A percentile compares a stretch with the other conserved stretches of the same genome.
Evolutionary conservation across 139 green algal species (phyloP).

Genomic region (Micractinium sp.): DNA sequence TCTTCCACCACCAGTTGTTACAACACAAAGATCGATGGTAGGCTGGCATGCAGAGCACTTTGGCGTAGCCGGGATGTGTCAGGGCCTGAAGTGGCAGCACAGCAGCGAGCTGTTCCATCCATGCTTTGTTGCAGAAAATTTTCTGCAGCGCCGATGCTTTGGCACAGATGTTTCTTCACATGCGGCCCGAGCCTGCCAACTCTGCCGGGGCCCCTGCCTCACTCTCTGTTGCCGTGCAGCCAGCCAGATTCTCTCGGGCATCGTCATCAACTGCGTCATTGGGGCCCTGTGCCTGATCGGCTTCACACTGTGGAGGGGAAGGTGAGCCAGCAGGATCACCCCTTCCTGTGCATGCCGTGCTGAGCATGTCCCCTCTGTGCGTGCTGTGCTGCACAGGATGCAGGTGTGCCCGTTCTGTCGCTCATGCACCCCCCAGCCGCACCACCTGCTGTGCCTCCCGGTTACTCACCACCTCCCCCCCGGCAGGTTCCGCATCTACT

Average conservation of each 20-base stretch:
- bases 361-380: neutral
- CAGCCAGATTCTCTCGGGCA: conserved; percentile 9
- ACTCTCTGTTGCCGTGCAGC: neutral
- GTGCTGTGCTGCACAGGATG: neutral
- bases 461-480: neutral
- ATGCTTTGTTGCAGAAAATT: neutral
- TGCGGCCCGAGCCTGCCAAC: neutral
- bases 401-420: no score
- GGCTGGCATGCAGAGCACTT: neutral
- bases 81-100: neutral
- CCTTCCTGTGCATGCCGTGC: neutral
- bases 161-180: no score
- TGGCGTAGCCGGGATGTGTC: neutral
- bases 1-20: neutral
- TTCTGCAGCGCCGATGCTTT: no score
- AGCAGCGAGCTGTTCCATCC: neutral
- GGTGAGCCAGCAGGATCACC: neutral
- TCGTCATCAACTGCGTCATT: conserved; percentile 34
- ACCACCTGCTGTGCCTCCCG: neutral
- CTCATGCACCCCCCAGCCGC: neutral
- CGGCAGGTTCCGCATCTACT: conserved; percentile 24
- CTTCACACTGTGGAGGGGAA: conserved; percentile 41
- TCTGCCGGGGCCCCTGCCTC: neutral
- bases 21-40: conserved; percentile 3
- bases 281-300: conserved; percentile 33